Evolutionary conservation across 306 rosid genomes (phyloP), one percentile per base, ranked within the genome.

Genomic region (Betula pendula): DNA sequence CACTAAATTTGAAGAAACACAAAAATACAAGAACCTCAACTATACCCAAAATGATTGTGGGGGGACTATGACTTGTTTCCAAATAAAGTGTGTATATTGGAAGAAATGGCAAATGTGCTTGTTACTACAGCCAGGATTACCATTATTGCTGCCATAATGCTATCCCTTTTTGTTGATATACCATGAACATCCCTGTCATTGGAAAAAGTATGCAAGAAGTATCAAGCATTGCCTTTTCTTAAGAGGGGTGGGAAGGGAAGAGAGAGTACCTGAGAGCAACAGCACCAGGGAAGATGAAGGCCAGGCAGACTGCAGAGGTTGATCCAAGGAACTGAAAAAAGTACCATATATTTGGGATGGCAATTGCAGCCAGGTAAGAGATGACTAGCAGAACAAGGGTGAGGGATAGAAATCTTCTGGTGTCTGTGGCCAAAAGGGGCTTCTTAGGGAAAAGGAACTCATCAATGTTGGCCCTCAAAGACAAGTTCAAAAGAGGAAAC

Each of bases 271-370:
- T 87, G 68, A 95, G 82, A 69, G 81, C 99, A 81, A 95, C 88
- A 40, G 78, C 81, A 65, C 87, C 97, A 16, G 99, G 99, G 81
- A 95, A 95, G 56, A 95, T 86, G 79, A 95, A 95, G 80, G 92
- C 96, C 17, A 95, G 97, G 85, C 87, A 87, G 58, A 91, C 80
- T 0, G 97, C 99, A 45, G 96, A 73, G 33, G 99, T 82, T 74
- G 97, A 95, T 48, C 99, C 99, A 75, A 95, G 31, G 79, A 95
- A 88, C 84, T 92, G 97, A 87, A 95, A 92, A 76, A 92, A 84
- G 47, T 83, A 90, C 99, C 98, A 95, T 74, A 95, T 90, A 81
- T 89, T 87, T 65, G 98, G 99, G 75, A 95, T 68, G 27, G 96
- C 90, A 42, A 92, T 92, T 38, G 98, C 97, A 45, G 92, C 94